Evolutionary conservation across 306 rosid genomes (phyloP), one percentile per base, ranked within the genome.

Genomic region (Boehmeria nivea): DNA sequence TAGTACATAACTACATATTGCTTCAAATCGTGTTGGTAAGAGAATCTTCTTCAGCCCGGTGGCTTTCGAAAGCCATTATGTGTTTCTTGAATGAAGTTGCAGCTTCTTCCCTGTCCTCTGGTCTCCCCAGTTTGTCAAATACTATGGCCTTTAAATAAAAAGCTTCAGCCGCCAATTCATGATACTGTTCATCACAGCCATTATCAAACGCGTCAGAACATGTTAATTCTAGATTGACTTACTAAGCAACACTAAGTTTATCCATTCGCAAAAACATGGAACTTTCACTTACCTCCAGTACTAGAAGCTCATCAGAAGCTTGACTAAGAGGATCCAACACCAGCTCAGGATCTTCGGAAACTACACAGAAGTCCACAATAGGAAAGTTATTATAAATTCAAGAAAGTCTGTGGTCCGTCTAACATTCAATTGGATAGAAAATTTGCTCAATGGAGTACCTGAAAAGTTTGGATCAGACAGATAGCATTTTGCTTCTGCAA

Each of bases 141-240:
- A 87, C 76, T 67, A 80, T 80, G 40, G 98, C 94, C 96, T 78
- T 87, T 53, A 91, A 65, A 69, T 91, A 91, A 66, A 91, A 91
- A 31, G 95, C 95, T 76, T 91, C 98, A 9, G 98, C 98, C 0
- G 93, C 94, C 85, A 84, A 27, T 77, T 87, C 95, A 34, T 87
- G 95, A 75, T 78, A 87, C 96, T 91, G 85, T 6, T 16, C 51
- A 72, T 42, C 69, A 63, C 31, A 42, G 51, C 31, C 43, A 56
- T 56, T 42, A 42, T 43, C 45, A 48, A 21, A 40, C 2, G 9
- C 2, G 12, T 10, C 6, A 12, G 24, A 14, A 21, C 0, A 8
- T 2, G 12, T 20, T 6, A 23, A 17, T 22, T 44, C 50, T 11
- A 14, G 17, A 23, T 22, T 8, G 51, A 45, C 51, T 3, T n/a